Evolutionary conservation across 2,329 filamentous ascomycete genomes (phyloP).

Genomic region (Beauveria pseudobassiana): DNA sequence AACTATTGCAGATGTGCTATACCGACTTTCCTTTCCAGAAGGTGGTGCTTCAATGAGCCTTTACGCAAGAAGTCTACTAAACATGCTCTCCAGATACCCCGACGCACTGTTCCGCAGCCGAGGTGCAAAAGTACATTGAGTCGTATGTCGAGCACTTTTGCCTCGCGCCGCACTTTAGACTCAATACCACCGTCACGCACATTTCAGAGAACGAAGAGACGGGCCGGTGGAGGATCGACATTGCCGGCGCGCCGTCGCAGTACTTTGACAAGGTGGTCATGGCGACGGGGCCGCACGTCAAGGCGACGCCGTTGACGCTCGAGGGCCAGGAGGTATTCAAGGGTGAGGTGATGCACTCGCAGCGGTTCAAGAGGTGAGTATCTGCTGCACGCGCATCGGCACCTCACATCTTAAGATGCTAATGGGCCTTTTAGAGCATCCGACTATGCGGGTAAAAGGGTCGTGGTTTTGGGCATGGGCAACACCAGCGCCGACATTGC

Average conservation of each 20-base stretch:
- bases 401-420: not conserved
- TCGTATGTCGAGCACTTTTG: conserved; percentile 26
- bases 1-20: conserved; percentile 23
- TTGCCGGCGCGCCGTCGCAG: conserved; percentile 18
- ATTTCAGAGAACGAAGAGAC: conserved; percentile 17
- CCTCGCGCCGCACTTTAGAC: conserved; percentile 18
- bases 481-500: conserved; percentile 27
- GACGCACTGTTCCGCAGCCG: conserved; percentile 17
- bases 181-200: conserved; percentile 18
- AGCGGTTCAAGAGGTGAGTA: conserved; percentile 25
- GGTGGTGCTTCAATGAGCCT: not conserved
- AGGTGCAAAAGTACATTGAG: conserved; percentile 26
- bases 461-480: conserved; percentile 36
- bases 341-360: conserved; percentile 32
- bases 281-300: conserved; percentile 26
- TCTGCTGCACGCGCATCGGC: not conserved
- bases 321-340: conserved; percentile 30
- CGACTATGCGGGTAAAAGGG: conserved; percentile 32
- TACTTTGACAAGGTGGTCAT: conserved; percentile 32
- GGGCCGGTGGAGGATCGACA: conserved; percentile 22
- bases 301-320: conserved; percentile 27
- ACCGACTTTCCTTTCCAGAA: conserved; percentile 28
- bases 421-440: conserved; percentile 14
- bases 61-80: not conserved
- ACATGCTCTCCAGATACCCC: conserved; percentile 10